Base-by-base conservation (phyloP, 495 filamentous ascomycete species). In the Alectoria sarmentosa region DNA sequence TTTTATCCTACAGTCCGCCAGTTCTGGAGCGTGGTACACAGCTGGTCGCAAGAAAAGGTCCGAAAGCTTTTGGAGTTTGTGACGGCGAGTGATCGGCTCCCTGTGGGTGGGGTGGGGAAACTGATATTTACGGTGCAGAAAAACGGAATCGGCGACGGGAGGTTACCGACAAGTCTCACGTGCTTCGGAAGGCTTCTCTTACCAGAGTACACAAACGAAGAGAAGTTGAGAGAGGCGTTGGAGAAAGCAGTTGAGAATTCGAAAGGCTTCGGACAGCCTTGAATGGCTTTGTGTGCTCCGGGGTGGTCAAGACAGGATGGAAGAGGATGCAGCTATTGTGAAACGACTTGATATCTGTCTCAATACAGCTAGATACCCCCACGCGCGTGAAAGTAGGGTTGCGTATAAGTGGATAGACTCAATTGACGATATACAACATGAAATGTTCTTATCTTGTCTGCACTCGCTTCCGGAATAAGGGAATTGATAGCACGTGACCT, bases 1-100 rank as follows among this genome's bases (percentile, higher is more conserved):
- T 74, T 75, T 13, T 85, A 92, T 70, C 82, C 77, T 8, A 82
- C 86, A 21, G 85, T 98, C 60, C 70, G 77, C 7, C 83, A 90
- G 64, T 97, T 98, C 74, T 98, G 94, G 94, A 78, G 74, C 37
- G 82, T 96, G 13, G 86, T 93, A 9, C 83, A 65, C 52, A 58
- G 39, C 23, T 68, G 66, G 66, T 26, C 66, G 39, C 78, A 87
- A n/a, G 80, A 81, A 57, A 84, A 86, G 77, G 86, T 87, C 70
- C 80, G 84, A 39, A 81, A 81, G 69, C 77, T 98, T 57, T 78
- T 98, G 62, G 92, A 97, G 73, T 98, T 98, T 67, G 92, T 98
- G 30, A 98, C 94, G 30, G 91, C 92, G 6, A 92, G 87, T 73
- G 92, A 96, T 73, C 84, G 94, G 13, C 80, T 98, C 9, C 94